Base-by-base conservation (phyloP, 169 alveolate species). In the Toxoplasma gondii region DNA sequence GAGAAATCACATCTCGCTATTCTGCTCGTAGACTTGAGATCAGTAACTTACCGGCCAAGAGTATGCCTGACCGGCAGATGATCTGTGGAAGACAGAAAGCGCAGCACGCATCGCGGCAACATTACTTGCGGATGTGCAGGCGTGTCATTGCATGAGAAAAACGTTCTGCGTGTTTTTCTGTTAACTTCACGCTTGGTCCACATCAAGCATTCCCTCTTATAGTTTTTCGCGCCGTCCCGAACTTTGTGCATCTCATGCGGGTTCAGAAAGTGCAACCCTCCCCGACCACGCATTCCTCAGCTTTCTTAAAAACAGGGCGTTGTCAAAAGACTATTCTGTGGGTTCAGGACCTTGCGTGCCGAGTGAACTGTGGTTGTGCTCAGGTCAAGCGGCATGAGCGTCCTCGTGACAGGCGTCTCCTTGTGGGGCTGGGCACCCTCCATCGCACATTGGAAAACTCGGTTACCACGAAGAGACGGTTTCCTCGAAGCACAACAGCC, bases 331-430 rank as follows among this genome's bases (percentile, higher is more conserved):
- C 78, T 0, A 2, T 24, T 10, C 0, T 24, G 24, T 29, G 78
- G 16, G 78, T 64, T 19, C 43, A 64, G 38, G 38, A 82, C 90
- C 90, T 82, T 82, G 38, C 39, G 34, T 24, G 90, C 31, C 5
- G 90, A 82, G 38, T 82, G 90, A 43, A 82, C 67, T 41, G 58
- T 24, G 19, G 90, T 82, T 45, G 90, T 16, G 36, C 49, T 41
- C 70, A 82, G 67, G 90, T 82, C 90, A 1, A 82, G 90, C n/a
- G 90, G 90, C 67, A 41, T 44, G 38, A 82, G 67, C 69, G 90
- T 82, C 41, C 90, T 39, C 41, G 90, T 82, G 90, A 82, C 67
- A 1, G 69, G 41, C 54, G 90, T 82, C 41, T 82, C 69, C 69
- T 39, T 39, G 67, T 24, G 90, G 54, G 54, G 90, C 90, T 67